Conservation (phyloP, 2,329 filamentous ascomycete species). For the Alternaria sp. region DNA sequence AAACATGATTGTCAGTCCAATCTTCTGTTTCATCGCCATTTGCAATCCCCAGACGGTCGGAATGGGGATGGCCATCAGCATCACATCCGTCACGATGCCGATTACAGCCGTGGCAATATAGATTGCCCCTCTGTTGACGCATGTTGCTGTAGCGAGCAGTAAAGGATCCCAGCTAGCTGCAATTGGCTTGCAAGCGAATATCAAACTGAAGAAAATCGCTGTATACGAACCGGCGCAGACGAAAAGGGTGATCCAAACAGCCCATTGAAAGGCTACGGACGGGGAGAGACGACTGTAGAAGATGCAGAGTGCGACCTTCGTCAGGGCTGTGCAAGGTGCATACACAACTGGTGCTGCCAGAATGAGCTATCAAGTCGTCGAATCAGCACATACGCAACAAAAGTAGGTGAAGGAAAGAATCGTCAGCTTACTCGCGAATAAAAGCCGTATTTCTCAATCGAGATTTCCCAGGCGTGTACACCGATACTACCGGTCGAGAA, state of each 20-base stretch:
- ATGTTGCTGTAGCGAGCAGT: slow-evolving; percentile 14
- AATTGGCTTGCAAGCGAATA: slow-evolving; percentile 32
- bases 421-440: slow-evolving; percentile 16
- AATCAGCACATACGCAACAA: not conserved
- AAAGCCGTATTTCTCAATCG: slow-evolving; percentile 18
- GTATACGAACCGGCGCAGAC: slow-evolving; percentile 25
- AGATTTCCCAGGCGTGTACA: slow-evolving; percentile 30
- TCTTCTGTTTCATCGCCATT: slow-evolving; percentile 27
- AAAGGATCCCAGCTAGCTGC: slow-evolving; percentile 25
- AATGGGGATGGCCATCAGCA: slow-evolving; percentile 24
- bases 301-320: slow-evolving; percentile 25
- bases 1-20: slow-evolving; percentile 25
- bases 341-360: slow-evolving; percentile 25
- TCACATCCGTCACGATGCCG: slow-evolving; percentile 25
- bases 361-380: slow-evolving; percentile 9
- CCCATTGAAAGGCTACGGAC: slow-evolving; percentile 9
- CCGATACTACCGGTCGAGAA: slow-evolving; percentile 18
- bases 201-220: slow-evolving; percentile 28
- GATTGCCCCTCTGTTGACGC: slow-evolving; percentile 26
- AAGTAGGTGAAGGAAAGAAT: not conserved
- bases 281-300: slow-evolving; percentile 27
- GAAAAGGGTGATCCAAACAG: slow-evolving; percentile 20
- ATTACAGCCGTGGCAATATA: slow-evolving; percentile 30
- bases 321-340: slow-evolving; percentile 16
- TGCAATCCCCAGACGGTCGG: slow-evolving; percentile 25